phyloP scores from a whole-genome alignment of 2,329 filamentous ascomycete genomes.

The Claviceps monticola region DNA sequence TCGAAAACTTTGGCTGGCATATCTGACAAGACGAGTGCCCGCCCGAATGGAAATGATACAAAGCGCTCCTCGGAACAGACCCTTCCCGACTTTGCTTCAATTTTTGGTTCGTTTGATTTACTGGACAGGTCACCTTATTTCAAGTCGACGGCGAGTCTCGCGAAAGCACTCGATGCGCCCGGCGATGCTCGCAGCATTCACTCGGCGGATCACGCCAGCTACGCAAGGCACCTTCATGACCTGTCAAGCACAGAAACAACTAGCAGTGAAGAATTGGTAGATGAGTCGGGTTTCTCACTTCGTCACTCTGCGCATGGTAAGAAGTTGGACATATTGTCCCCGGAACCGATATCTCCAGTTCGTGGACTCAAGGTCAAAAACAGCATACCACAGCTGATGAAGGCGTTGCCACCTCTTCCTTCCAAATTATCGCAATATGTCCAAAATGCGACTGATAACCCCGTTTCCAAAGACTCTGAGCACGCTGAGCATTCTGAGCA shows the following conservation, averaged over 20 bases:
- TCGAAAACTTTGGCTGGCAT: background rate
- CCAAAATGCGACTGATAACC: background rate
- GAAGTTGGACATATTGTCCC: conserved; percentile 25
- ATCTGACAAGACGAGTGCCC: background rate
- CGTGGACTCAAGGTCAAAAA: conserved; percentile 31
- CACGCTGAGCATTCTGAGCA: background rate
- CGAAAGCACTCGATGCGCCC: background rate
- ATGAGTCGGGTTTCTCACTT: conserved; percentile 1
- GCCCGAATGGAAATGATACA: background rate
- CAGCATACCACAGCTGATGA: conserved; percentile 38
- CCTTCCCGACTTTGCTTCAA: conserved; percentile 15
- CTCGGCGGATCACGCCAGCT: background rate
- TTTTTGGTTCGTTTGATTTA: conserved; percentile 16
- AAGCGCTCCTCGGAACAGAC: conserved; percentile 11
- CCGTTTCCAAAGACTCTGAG: background rate
- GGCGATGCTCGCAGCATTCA: conserved; percentile 2
- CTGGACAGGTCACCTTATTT: conserved; percentile 12
- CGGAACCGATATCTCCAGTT: conserved; percentile 34
- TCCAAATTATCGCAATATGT: conserved; percentile 9
- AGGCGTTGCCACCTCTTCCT: conserved; percentile 34
- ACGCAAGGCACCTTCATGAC: conserved; percentile 14
- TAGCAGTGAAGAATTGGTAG: conserved; percentile 6
- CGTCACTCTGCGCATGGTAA: conserved; percentile 4
- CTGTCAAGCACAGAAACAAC: conserved; percentile 12
- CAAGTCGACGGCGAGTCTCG: conserved; percentile 7